Base-by-base conservation (phyloP, 2,329 filamentous ascomycete genomes). In the Metarhizium robertsii region DNA sequence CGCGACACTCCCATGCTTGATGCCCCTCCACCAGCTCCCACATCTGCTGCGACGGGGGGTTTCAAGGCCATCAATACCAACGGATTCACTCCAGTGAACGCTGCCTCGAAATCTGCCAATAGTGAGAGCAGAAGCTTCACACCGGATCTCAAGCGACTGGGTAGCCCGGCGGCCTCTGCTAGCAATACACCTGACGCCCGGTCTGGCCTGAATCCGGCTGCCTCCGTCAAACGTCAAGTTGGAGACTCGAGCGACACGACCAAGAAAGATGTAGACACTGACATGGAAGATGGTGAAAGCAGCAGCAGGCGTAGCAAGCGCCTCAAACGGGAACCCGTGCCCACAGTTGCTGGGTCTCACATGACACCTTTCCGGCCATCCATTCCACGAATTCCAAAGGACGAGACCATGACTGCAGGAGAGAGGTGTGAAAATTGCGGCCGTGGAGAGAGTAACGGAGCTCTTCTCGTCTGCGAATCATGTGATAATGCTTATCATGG, bases 361-460 rank as follows among this genome's bases (percentile, higher is more conserved):
- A 97, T 97, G 91, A 94, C 90, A 58, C 83, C 92, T 65, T 91
- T 95, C 66, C 88, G 92, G 53, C 90, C 92, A 55, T 86, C 88
- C 30, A 85, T 86, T 16, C 89, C 86, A 18, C 81, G 83, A 59
- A 77, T 85, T 57, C 77, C 79, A 20, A 76, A 80, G 54, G 81
- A 83, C 55, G 80, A 84, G 55, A 60, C 69, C 29, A 62, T 68
- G 10, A 62, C 66, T n/a, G 65, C 73, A 7, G 75, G 73, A 53
- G 79, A 82, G 84, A 87, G 85, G 70, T 99, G 94, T 67, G 91
- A 96, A 68, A 84, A 83, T 20, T 99, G 94, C 65, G 88, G 87
- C 45, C 90, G 87, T 65, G 84, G 84, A 20, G 88, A 94, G 34
- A 87, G 92, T 57, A 75, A 76, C 3, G 79, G 80, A 4, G 81